Evolutionary conservation across 2,329 filamentous ascomycete genomes (phyloP), one percentile per base, ranked within the genome.

Genomic region (Sphaerulina populicola): DNA sequence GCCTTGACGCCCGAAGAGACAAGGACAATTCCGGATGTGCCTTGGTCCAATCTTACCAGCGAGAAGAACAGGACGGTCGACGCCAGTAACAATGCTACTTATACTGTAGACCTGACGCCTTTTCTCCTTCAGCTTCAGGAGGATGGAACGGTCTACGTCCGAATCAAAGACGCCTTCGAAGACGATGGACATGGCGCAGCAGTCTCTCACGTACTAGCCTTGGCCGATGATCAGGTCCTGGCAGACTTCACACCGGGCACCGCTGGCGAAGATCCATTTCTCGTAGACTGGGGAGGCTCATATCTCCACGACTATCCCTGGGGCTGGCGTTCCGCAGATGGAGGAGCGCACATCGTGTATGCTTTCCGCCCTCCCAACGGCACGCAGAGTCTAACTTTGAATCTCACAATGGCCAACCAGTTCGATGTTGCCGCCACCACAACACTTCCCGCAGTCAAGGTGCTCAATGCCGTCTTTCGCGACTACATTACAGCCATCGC

Each of bases 401-500:
- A 35, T 35, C 12, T 35, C 8, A 35, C 31, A 9, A 35, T 35
- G 31, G 31, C 31, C 12, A n/a, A n/a, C 12, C 31, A 35, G 7
- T 35, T 35, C 14, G 44, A 47, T 10, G 21, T 47, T 4, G 44
- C 44, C 11, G 21, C 12, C 1, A 47, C 44, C 4, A 47, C 35
- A 18, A 33, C 36, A 6, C 10, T 30, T 6, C 44, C 44, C 10
- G 40, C 18, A 15, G 41, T 14, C 29, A 39, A 31, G 8, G 29
- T 15, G 5, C 15, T 44, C 31, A 50, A 50, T 30, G 18, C 47
- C 2, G 41, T 50, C 4, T 42, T 50, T 15, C 47, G 47, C 5
- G 47, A 50, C 40, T 50, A 44, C 14, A 50, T 50, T 8, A 33
- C 15, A 9, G 47, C 47, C 7, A 36, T 36, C 9, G 41, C 15